These are phyloP conservation scores for Rhytidhysteron rufulum DNA, from an alignment of 2,329 filamentous ascomycete species.

Conservation along the genomic window DNA sequence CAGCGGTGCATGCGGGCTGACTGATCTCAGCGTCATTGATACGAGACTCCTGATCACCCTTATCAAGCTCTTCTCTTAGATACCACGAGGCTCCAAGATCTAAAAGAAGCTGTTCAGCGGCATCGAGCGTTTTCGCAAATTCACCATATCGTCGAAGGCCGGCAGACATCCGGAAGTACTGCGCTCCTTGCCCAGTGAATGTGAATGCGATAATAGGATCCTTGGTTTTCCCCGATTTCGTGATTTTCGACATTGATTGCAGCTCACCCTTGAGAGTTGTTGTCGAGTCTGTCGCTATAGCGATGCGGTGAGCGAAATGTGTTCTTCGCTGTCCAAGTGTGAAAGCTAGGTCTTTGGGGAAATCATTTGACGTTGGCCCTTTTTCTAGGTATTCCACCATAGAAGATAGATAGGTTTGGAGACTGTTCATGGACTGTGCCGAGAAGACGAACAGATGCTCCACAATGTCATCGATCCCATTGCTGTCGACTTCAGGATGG, in stretches of 20 bases:
- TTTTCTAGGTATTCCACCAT: not conserved
- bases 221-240: not conserved
- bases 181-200: conserved; percentile 39
- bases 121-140: conserved; percentile 3
- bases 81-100: not conserved
- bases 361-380: not conserved
- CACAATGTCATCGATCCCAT: not conserved
- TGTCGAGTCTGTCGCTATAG: too few species aligned
- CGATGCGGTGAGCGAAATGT: not conserved
- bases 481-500: too few species aligned
- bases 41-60: conserved; percentile 2
- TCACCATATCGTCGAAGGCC: not conserved
- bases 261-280: not conserved
- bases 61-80: conserved; percentile 1
- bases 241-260: not conserved
- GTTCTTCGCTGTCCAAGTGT: not conserved
- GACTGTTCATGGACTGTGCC: not conserved
- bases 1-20: conserved; percentile 11
- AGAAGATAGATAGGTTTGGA: not conserved
- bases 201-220: conserved; percentile 8
- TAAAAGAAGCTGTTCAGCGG: conserved; percentile 4
- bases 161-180: conserved; percentile 18
- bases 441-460: conserved; percentile 5
- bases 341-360: not conserved
- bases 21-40: conserved; percentile 6